Evolutionary conservation across 2,329 filamentous ascomycete species (phyloP).

Genomic region (Trichoderma arundinaceum): DNA sequence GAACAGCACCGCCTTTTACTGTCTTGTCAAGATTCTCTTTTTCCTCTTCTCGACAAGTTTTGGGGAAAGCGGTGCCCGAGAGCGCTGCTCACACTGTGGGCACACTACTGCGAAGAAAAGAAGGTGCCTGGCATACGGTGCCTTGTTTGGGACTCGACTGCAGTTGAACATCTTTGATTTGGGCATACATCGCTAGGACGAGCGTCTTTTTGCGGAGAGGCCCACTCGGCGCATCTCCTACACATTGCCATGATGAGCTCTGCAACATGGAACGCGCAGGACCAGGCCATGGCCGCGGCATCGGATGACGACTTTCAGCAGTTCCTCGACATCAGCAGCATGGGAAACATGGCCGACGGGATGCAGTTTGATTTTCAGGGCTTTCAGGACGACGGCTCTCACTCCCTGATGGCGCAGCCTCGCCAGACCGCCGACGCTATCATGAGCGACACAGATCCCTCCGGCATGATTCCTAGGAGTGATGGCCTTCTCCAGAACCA

Average conservation of each 20-base stretch:
- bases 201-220: conserved; percentile 1
- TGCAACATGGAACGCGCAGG: conserved; percentile 61
- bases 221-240: conserved; percentile 12
- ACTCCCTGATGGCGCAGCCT: conserved; percentile 41
- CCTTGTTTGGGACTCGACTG: neutral
- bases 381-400: conserved; percentile 52
- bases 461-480: conserved; percentile 41
- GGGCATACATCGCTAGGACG: neutral
- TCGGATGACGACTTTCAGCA: conserved; percentile 68
- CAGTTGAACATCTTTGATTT: neutral
- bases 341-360: conserved; percentile 58
- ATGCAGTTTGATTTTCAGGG: conserved; percentile 66
- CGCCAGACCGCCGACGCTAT: conserved; percentile 45
- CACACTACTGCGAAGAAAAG: neutral
- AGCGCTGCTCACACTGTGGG: conserved; percentile 11
- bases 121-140: neutral
- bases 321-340: conserved; percentile 65
- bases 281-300: conserved; percentile 57
- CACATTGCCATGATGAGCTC: conserved; percentile 56
- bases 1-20: neutral
- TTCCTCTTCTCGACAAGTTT: neutral
- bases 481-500: conserved; percentile 51
- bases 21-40: too few species aligned
- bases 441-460: conserved; percentile 44
- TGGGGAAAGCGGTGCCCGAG: neutral